phyloP scores from a whole-genome alignment of 2,329 filamentous ascomycete genomes.

The Apiospora malaysiana region DNA sequence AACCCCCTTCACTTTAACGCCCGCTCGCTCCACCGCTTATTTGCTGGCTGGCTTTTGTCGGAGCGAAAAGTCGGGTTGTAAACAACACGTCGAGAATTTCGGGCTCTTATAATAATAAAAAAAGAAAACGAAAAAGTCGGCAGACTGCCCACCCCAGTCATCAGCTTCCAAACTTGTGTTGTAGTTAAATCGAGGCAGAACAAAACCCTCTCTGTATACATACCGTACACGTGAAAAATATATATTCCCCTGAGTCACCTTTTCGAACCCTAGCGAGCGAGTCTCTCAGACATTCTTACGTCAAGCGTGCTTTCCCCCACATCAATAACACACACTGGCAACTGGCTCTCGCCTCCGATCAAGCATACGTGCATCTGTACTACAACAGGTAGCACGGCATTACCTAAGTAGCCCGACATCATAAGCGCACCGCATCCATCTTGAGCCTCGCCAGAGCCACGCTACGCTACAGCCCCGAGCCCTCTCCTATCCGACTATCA shows the following conservation, averaged over 20 bases:
- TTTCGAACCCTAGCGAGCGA: neutral
- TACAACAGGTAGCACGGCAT: conserved; percentile 11
- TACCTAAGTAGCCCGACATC: conserved; percentile 8
- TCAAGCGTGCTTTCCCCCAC: conserved; percentile 16
- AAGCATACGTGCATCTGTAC: conserved; percentile 4
- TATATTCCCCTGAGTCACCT: conserved; percentile 6
- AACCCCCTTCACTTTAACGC: neutral
- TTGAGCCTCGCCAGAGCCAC: neutral
- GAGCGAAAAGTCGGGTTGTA: conserved; percentile 2
- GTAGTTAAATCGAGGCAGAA: neutral
- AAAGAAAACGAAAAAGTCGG: conserved; percentile 2
- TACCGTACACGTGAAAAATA: neutral
- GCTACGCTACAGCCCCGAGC: neutral
- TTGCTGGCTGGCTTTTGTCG: conserved; percentile 2
- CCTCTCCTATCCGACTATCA: neutral
- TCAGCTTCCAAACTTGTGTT: neutral
- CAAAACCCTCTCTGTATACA: neutral
- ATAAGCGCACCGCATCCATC: neutral
- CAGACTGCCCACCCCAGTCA: neutral
- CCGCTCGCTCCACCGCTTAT: conserved; percentile 9
- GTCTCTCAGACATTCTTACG: conserved; percentile 11
- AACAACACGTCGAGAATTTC: conserved; percentile 14
- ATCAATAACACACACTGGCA: neutral
- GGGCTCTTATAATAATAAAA: neutral
- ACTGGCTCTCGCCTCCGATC: neutral